Percentiles rank a stretch among this genome's conserved stretches.
Conservation (phyloP, 2,329 filamentous ascomycete species). For the Samsoniella hepiali region DNA sequence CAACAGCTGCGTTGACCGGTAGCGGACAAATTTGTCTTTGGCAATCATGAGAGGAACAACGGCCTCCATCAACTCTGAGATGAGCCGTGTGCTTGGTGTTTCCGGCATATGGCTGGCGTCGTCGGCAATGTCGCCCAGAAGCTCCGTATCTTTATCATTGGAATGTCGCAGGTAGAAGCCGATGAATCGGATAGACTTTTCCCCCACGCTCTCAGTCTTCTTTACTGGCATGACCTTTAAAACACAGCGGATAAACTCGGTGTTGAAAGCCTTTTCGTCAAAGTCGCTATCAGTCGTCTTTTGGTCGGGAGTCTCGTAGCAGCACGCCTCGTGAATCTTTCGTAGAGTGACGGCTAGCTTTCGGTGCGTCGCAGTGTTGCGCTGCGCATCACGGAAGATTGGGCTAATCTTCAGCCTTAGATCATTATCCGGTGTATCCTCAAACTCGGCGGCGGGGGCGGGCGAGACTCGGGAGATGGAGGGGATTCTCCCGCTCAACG, state of each 20-base stretch:
- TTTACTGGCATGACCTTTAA: slow-evolving; percentile 80
- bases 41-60: slow-evolving; percentile 73
- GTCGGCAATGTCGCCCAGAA: slow-evolving; percentile 58
- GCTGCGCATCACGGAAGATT: slow-evolving; percentile 79
- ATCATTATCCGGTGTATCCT: slow-evolving; percentile 67
- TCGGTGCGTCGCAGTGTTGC: slow-evolving; percentile 82
- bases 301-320: slow-evolving; percentile 56
- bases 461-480: slow-evolving; percentile 47
- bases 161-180: slow-evolving; percentile 79
- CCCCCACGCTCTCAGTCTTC: slow-evolving; percentile 86
- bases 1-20: slow-evolving; percentile 83
- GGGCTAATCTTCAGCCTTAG: slow-evolving; percentile 71
- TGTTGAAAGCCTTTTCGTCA: slow-evolving; percentile 82
- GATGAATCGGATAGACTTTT: slow-evolving; percentile 80
- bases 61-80: slow-evolving; percentile 67
- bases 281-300: slow-evolving; percentile 63
- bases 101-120: slow-evolving; percentile 71
- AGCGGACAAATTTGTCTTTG: slow-evolving; percentile 92
- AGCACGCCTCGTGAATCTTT: slow-evolving; percentile 86
- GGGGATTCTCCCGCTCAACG: slow-evolving; percentile 41
- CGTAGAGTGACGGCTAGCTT: slow-evolving; percentile 84
- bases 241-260: slow-evolving; percentile 79
- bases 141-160: slow-evolving; percentile 66
- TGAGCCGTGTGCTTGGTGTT: slow-evolving; percentile 79
- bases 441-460: slow-evolving; percentile 68